Evolutionary conservation across 805 yeast species (phyloP).

Genomic region (Nakazawaea ishiwadae): DNA sequence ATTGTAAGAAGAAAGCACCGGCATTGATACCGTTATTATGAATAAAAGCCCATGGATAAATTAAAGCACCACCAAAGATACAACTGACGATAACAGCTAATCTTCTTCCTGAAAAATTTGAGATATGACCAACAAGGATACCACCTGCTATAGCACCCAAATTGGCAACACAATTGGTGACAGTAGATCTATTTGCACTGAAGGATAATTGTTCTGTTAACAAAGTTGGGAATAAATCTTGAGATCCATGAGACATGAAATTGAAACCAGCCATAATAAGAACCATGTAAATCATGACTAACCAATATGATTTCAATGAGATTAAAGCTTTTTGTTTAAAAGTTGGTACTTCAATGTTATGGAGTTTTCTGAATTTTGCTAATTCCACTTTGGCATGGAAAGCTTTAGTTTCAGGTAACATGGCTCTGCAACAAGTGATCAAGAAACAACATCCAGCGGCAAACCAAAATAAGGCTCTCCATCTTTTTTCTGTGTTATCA

Average conservation of each 20-base stretch:
- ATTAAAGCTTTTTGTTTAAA: constrained; percentile 25
- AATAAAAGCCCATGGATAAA: constrained; percentile 61
- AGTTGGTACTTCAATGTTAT: constrained; percentile 25
- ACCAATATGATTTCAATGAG: constrained; percentile 48
- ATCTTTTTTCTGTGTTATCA: constrained; percentile 19
- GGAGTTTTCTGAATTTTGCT: constrained; percentile 26
- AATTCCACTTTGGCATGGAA: constrained; percentile 30
- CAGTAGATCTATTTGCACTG: constrained; percentile 41
- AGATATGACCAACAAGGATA: constrained; percentile 46
- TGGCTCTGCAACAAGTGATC: constrained; percentile 49
- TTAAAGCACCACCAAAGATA: constrained; percentile 50
- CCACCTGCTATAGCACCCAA: constrained; percentile 60
- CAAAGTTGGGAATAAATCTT: constrained; percentile 57
- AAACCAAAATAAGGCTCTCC: constrained; percentile 73
- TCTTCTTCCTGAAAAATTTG: constrained; percentile 52
- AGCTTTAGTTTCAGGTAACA: constrained; percentile 56
- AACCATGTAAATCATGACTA: constrained; percentile 50
- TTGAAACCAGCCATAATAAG: constrained; percentile 60
- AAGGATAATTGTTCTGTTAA: constrained; percentile 40
- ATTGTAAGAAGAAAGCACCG: constrained; percentile 57
- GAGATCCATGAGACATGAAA: constrained; percentile 59
- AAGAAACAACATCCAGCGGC: constrained; percentile 57
- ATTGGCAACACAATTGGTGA: constrained; percentile 52
- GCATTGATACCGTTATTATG: constrained; percentile 43
- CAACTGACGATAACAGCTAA: constrained; percentile 46